phyloP scores from a whole-genome alignment of 1,284 basidiomycete genomes.

The Leccinum subfulvum region DNA sequence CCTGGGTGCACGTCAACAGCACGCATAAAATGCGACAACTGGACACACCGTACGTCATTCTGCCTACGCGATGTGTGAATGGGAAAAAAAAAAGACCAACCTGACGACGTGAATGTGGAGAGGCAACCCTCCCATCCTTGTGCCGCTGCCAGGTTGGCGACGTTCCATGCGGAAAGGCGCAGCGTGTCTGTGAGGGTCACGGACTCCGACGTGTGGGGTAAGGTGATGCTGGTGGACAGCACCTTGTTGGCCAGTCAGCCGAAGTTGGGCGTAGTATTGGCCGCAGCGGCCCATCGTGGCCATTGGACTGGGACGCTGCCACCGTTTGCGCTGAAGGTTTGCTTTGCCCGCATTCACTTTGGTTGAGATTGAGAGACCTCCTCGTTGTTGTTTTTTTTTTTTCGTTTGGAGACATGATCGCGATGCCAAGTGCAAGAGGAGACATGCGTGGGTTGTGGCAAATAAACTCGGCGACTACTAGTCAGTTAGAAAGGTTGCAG shows the following conservation, averaged over 20 bases:
- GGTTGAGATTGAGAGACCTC: constrained; percentile 15
- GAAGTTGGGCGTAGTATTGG: constrained; percentile 32
- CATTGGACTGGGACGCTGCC: constrained; percentile 7
- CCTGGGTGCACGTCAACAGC: too few species aligned
- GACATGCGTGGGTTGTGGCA: too few species aligned
- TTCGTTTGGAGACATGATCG: constrained; percentile 34
- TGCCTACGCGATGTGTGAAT: too few species aligned
- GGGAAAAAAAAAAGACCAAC: too few species aligned
- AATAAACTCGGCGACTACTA: too few species aligned
- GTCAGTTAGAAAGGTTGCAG: too few species aligned
- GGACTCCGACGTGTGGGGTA: constrained; percentile 51
- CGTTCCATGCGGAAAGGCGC: constrained; percentile 74
- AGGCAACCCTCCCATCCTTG: constrained; percentile 59
- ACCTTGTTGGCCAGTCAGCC: constrained; percentile 71
- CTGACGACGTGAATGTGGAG: neutral
- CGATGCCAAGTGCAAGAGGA: neutral
- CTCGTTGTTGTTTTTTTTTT: constrained; percentile 18
- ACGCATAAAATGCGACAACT: too few species aligned
- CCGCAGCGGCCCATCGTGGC: neutral
- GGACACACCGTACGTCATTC: too few species aligned
- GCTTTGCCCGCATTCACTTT: constrained; percentile 29
- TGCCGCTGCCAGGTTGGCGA: constrained; percentile 66
- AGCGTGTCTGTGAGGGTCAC: constrained; percentile 37
- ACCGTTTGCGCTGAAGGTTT: constrained; percentile 9
- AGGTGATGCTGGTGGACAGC: constrained; percentile 60